A percentile compares a stretch with the other conserved stretches of the same genome.
These are phyloP conservation scores for Amphirosellinia nigrospora DNA, from an alignment of 495 filamentous ascomycete species.

Conservation along the genomic window DNA sequence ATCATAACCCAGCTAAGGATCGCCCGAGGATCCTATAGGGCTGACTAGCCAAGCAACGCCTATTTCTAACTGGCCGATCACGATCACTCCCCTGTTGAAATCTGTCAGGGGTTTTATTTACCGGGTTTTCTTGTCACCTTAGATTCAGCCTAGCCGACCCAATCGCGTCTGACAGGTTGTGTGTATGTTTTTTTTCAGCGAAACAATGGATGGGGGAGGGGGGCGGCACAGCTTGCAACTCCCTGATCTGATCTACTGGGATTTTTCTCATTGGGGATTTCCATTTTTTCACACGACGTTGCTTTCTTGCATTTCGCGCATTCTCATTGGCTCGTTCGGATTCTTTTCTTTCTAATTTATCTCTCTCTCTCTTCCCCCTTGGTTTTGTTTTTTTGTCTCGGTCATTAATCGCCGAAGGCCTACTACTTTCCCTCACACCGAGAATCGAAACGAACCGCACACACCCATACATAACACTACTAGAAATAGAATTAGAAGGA, in stretches of 20 bases:
- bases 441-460: not conserved
- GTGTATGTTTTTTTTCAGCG: not conserved
- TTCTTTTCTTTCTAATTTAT: not conserved
- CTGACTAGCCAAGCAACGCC: not conserved
- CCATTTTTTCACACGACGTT: not conserved
- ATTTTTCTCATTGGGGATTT: not conserved
- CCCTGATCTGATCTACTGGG: not conserved
- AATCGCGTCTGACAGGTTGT: conserved; percentile 5
- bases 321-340: not conserved
- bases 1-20: not conserved
- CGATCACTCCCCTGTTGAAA: not conserved
- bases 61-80: not conserved
- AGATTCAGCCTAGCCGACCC: not conserved
- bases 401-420: not conserved
- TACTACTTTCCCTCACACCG: conserved; percentile 1
- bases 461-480: conserved; percentile 13
- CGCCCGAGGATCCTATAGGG: not conserved
- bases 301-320: not conserved
- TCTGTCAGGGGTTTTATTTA: not conserved
- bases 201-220: not conserved
- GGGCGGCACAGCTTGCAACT: not conserved
- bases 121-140: too few species aligned
- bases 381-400: too few species aligned
- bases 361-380: not conserved
- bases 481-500: conserved; percentile 23